Evolutionary conservation across 805 yeast genomes (phyloP).

Genomic region (Saccharomycopsis sp.): DNA sequence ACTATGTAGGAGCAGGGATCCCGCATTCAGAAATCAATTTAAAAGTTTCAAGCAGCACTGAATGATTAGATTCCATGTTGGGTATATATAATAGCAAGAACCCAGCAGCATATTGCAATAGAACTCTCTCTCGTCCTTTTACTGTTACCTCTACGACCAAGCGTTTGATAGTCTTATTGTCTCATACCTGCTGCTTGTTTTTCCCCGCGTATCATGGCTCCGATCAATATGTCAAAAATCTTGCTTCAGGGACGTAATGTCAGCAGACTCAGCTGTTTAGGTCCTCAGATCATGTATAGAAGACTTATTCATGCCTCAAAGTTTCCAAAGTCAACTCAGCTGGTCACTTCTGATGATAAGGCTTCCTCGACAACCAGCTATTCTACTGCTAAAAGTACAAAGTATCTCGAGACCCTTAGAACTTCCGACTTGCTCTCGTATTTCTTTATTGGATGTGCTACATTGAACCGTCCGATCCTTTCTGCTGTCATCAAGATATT

Average conservation of each 20-base stretch:
- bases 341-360: background rate
- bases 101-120: too few relatives aligned
- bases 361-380: background rate
- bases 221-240: background rate
- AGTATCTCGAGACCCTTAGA: constrained; percentile 47
- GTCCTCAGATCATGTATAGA: background rate
- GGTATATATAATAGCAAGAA: too few relatives aligned
- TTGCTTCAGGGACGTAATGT: background rate
- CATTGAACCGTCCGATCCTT: constrained; percentile 56
- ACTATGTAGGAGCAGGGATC: background rate
- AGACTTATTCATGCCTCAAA: background rate
- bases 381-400: background rate
- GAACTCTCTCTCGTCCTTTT: too few relatives aligned
- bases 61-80: too few relatives aligned
- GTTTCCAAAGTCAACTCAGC: background rate
- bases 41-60: too few relatives aligned
- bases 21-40: background rate
- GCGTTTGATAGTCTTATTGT: background rate
- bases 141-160: background rate
- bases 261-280: background rate
- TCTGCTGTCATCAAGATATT: constrained; percentile 56
- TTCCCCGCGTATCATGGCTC: background rate
- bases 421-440: constrained; percentile 54
- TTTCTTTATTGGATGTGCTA: constrained; percentile 62
- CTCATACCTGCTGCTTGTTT: background rate